Conservation (phyloP, 2,329 filamentous ascomycete genomes). For the Verticillium zaregamsianum region DNA sequence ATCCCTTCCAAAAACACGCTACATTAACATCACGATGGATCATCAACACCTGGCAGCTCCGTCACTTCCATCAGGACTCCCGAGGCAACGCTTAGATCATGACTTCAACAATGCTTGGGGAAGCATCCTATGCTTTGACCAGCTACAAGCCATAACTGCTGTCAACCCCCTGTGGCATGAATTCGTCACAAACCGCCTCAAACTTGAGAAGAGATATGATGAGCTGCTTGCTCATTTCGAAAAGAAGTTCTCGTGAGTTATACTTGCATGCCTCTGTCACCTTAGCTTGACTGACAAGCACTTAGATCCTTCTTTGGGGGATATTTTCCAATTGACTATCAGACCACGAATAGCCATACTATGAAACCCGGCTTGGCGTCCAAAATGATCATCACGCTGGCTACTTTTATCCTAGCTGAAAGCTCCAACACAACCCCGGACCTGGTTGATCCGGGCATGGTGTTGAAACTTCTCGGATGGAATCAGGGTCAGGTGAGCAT, state of each 20-base stretch:
- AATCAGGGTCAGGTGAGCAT: constrained; percentile 13
- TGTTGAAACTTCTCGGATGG: constrained; percentile 15
- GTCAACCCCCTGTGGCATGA: constrained; percentile 16
- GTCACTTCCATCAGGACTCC: background rate
- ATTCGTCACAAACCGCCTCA: constrained; percentile 15
- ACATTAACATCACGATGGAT: background rate
- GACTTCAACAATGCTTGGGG: constrained; percentile 19
- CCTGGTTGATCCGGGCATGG: constrained; percentile 12
- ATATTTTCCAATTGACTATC: constrained; percentile 17
- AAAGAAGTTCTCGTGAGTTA: constrained; percentile 10
- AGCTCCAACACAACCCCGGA: constrained; percentile 11
- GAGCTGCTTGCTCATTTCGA: constrained; percentile 16
- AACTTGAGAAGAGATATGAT: constrained; percentile 16
- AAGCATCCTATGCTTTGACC: constrained; percentile 16
- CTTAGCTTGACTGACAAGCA: background rate
- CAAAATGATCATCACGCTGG: constrained; percentile 15
- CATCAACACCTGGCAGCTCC: background rate
- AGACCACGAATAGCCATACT: constrained; percentile 10
- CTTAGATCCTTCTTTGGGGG: constrained; percentile 14
- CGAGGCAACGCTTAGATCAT: constrained; percentile 13
- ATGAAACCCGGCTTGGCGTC: constrained; percentile 15
- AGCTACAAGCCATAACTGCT: constrained; percentile 13
- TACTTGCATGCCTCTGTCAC: background rate
- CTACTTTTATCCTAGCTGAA: constrained; percentile 8
- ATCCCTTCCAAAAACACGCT: background rate